These are phyloP conservation scores for Taiwanofungus camphoratus DNA, from an alignment of 1,284 basidiomycete species.

Conservation along the genomic window DNA sequence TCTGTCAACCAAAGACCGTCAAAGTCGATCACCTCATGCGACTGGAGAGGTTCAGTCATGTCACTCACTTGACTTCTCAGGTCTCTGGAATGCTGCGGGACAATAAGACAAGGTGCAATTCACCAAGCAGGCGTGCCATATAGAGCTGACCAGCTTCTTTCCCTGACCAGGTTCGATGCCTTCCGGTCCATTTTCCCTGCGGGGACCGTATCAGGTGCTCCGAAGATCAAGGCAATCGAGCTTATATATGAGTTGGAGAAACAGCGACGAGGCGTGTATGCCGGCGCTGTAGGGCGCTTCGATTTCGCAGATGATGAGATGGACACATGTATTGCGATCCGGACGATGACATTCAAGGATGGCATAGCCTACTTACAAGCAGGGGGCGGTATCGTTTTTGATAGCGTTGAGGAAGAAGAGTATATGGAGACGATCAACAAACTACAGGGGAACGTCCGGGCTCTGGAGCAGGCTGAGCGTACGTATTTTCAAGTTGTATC, in stretches of 20 bases:
- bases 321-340: conserved; percentile 98
- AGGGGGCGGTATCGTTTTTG: conserved; percentile 96
- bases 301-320: conserved; percentile 94
- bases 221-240: conserved; percentile 98
- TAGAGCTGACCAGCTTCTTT: neutral
- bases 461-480: conserved; percentile 90
- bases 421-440: conserved; percentile 97
- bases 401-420: conserved; percentile 97
- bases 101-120: conserved; percentile 69
- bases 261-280: conserved; percentile 92
- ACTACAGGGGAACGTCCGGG: conserved; percentile 80
- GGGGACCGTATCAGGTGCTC: conserved; percentile 98
- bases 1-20: conserved; percentile 93
- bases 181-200: conserved; percentile 99
- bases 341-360: conserved; percentile 97
- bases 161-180: conserved; percentile 78
- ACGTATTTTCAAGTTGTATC: conserved; percentile 13
- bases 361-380: conserved; percentile 92
- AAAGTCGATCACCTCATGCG: conserved; percentile 95
- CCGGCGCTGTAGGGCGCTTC: conserved; percentile 95
- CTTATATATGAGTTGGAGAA: conserved; percentile 85
- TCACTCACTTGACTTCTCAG: conserved; percentile 96
- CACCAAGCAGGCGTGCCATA: neutral
- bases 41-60: conserved; percentile 95
- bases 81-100: conserved; percentile 85